Evolutionary conservation across 2,329 filamentous ascomycete genomes (phyloP), one percentile per base, ranked within the genome.

Genomic region (Dothistroma septosporum): DNA sequence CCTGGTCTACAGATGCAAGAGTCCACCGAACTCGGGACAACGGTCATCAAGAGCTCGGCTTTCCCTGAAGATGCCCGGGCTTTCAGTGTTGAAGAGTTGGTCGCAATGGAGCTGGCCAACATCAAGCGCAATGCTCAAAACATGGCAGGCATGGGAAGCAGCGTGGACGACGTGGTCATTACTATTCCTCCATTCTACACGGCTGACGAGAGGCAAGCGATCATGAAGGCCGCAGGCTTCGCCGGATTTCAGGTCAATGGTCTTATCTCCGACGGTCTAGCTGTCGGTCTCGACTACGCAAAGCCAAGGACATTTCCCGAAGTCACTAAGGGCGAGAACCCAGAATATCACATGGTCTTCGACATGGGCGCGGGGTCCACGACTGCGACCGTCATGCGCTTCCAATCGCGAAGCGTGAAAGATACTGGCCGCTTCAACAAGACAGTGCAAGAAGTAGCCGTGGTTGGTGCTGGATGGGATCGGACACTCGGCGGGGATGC

Each of bases 281-380:
- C 94, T 33, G 93, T 99, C 60, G 94, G 92, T 28, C 78, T 99
- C 68, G 95, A 99, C 78, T 99, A 97, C 76, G 94, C 94, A 48
- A 97, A 92, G 31, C 89, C 85, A 71, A 86, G 94, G 70, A 91
- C 89, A 16, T 99, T 97, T 76, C 91, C 92, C 41, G 91, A 85
- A 69, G 81, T 94, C 62, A 89, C 85, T 58, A 87, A 94, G 57
- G 91, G 91, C 58, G 88, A 85, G 66, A 92, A 92, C 79, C 88
- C 94, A 0, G 94, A 99, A 76, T 85, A 92, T 69, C 91, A 99
- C 77, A 79, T 99, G 74, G 86, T 99, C 32, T 99, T 94, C 72
- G 94, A 99, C 74, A 97, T 99, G 92, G 94, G 94, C 67, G 92
- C 94, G 67, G 94, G 94, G 4, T 97, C 91, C 50, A 90, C 93